These are phyloP conservation scores for Chlamydomonas sp. DNA, from an alignment of 139 green algal genomes.

Conservation along the genomic window DNA sequence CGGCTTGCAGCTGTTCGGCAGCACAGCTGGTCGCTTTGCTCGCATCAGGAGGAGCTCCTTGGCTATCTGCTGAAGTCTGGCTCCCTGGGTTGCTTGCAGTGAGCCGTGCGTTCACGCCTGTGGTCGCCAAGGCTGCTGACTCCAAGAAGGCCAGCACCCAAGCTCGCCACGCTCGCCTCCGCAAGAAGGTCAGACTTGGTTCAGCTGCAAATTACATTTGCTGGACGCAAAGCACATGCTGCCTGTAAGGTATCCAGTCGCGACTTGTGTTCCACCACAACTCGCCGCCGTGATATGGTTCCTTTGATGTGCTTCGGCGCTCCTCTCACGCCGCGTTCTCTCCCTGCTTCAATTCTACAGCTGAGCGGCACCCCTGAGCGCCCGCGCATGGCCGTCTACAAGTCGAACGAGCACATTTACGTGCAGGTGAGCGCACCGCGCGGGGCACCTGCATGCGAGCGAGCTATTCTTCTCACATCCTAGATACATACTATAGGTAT, in stretches of 20 bases:
- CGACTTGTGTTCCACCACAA: too few relatives aligned
- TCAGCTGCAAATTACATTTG: too few relatives aligned
- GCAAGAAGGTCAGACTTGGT: conserved; percentile 24
- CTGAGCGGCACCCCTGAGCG: conserved; percentile 89
- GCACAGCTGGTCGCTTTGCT: neutral
- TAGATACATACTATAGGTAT: neutral
- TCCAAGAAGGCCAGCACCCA: conserved; percentile 27
- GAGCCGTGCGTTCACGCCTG: conserved; percentile 31
- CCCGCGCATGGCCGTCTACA: conserved; percentile 93
- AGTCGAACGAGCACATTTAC: conserved; percentile 98
- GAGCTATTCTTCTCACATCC: neutral
- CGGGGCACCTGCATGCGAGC: neutral
- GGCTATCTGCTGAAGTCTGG: neutral
- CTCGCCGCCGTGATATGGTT: too few relatives aligned
- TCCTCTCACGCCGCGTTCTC: neutral
- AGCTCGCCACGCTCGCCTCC: conserved; percentile 32
- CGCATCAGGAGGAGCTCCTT: neutral
- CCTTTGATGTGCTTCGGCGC: too few relatives aligned
- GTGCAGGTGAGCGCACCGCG: conserved; percentile 77
- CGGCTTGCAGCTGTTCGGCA: neutral
- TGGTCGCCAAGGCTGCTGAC: conserved; percentile 30
- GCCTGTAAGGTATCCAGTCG: too few relatives aligned
- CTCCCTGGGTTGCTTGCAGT: conserved; percentile 1
- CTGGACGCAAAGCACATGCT: too few relatives aligned
- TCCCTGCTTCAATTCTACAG: conserved; percentile 59